phyloP scores from a whole-genome alignment of 2,329 filamentous ascomycete genomes.

The Diaporthe aspalathi region DNA sequence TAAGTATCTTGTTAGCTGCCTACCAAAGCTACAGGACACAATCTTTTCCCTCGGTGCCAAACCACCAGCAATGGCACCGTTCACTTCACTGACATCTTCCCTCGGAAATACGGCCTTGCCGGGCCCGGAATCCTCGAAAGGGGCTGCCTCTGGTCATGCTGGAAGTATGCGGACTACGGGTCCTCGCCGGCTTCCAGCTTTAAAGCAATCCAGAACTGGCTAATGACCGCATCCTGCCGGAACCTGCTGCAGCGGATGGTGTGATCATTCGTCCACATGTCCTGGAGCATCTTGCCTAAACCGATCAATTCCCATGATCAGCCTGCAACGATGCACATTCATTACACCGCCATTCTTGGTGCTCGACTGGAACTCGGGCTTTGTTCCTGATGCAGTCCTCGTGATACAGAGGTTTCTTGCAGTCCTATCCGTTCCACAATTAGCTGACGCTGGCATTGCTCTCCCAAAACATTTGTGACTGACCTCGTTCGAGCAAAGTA shows the following conservation, averaged over 20 bases:
- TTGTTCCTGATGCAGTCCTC: conserved; percentile 56
- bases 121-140: not conserved
- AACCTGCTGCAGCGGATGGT: not conserved
- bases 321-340: conserved; percentile 45
- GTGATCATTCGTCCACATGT: not conserved
- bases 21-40: not conserved
- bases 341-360: conserved; percentile 59
- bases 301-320: not conserved
- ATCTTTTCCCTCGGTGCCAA: not conserved
- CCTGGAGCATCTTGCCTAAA: not conserved
- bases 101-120: not conserved
- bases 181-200: not conserved
- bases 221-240: not conserved
- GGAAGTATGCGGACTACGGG: not conserved
- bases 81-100: not conserved
- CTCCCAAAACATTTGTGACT: conserved; percentile 18
- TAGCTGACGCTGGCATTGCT: conserved; percentile 38
- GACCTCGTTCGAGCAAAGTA: conserved; percentile 64
- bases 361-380: conserved; percentile 51
- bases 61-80: not conserved
- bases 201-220: not conserved
- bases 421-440: conserved; percentile 49
- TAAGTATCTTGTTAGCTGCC: not conserved
- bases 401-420: conserved; percentile 60
- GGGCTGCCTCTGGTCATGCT: not conserved